Conservation (phyloP, 2,329 filamentous ascomycete species). For the Fusarium gaditjirri region DNA sequence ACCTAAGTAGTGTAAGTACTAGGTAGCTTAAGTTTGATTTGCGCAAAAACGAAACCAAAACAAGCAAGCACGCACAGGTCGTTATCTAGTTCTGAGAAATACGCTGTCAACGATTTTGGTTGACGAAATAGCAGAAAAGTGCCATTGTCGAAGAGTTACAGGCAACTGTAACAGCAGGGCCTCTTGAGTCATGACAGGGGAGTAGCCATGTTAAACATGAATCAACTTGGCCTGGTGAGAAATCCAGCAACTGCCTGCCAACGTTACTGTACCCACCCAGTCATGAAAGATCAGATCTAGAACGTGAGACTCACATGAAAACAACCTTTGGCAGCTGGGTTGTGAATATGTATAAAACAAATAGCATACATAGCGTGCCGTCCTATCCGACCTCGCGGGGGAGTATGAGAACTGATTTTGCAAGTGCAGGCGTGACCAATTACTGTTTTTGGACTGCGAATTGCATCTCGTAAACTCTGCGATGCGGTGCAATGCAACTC, state of each 20-base stretch:
- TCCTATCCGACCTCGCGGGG: not conserved
- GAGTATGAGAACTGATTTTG: not conserved
- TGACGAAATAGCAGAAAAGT: not conserved
- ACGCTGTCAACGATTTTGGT: not conserved
- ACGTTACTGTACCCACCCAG: not conserved
- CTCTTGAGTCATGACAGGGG: slow-evolving; percentile 3
- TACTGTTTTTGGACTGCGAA: slow-evolving; percentile 11
- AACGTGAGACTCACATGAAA: not conserved
- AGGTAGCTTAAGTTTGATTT: not conserved
- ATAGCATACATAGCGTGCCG: slow-evolving; percentile 2
- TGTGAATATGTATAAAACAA: not conserved
- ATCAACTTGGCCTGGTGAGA: not conserved
- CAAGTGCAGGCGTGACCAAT: slow-evolving; percentile 23
- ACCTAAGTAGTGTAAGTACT: too few species aligned
- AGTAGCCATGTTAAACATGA: not conserved
- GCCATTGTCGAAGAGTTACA: not conserved
- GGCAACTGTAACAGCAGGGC: not conserved
- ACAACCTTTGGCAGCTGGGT: not conserved
- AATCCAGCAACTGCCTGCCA: not conserved
- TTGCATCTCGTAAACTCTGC: slow-evolving; percentile 12
- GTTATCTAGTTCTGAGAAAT: not conserved
- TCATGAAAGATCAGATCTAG: slow-evolving; percentile 1
- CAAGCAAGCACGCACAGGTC: not conserved
- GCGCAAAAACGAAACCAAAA: not conserved
- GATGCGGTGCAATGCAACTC: not conserved